Conservation (phyloP, 2,329 filamentous ascomycete genomes). For the Fusarium torulosum region DNA sequence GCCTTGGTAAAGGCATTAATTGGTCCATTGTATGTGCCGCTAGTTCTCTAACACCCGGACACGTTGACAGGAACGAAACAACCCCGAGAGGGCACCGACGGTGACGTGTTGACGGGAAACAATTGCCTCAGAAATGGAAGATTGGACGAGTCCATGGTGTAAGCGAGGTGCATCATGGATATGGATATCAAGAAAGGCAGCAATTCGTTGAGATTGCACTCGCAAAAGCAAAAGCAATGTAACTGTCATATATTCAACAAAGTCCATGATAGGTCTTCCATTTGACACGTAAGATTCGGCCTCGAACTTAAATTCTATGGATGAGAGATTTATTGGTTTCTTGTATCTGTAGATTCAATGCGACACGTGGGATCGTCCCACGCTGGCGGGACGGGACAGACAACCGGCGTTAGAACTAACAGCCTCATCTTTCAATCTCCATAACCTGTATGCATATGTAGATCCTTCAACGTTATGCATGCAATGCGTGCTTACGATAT, state of each 20-base stretch:
- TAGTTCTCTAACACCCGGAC: slow-evolving; percentile 1
- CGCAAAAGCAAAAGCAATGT: background rate
- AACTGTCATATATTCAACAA: background rate
- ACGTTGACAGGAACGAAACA: background rate
- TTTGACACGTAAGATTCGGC: slow-evolving; percentile 26
- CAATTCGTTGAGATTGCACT: background rate
- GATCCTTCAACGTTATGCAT: background rate
- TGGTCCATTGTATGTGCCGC: slow-evolving; percentile 7
- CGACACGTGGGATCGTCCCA: slow-evolving; percentile 38
- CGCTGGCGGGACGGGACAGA: slow-evolving; percentile 31
- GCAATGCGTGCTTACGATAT: background rate
- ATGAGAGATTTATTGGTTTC: slow-evolving; percentile 9
- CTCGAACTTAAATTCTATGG: slow-evolving; percentile 5
- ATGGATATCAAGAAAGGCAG: background rate
- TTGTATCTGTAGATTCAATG: slow-evolving; percentile 12
- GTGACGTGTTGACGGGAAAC: background rate
- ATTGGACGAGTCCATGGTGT: slow-evolving; percentile 16
- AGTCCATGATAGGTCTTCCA: slow-evolving; percentile 1
- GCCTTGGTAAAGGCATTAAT: slow-evolving; percentile 7
- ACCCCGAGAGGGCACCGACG: background rate
- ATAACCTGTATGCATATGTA: background rate
- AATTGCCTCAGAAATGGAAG: background rate
- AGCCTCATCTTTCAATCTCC: slow-evolving; percentile 12
- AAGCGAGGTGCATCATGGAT: background rate
- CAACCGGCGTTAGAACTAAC: slow-evolving; percentile 24